phyloP scores from a whole-genome alignment of 2,329 filamentous ascomycete species.

The Fusarium scirpi region DNA sequence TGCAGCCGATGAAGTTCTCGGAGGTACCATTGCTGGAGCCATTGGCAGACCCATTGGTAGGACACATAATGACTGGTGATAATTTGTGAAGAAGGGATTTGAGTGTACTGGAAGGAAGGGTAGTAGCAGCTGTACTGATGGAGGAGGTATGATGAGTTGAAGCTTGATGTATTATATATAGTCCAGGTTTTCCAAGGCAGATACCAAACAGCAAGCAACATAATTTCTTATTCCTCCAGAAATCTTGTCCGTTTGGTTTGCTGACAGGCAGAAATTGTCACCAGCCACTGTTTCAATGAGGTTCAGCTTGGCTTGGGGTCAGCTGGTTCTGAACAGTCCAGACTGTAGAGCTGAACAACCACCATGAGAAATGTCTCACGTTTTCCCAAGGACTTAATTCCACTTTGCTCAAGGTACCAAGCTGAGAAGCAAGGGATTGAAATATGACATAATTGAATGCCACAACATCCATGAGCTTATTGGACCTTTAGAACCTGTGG shows the following conservation, averaged over 20 bases:
- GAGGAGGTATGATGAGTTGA: background rate
- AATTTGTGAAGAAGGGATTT: too few relatives aligned
- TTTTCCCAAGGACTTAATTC: too few relatives aligned
- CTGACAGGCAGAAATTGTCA: background rate
- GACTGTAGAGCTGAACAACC: background rate
- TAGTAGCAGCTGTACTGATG: rapidly evolving
- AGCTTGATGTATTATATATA: background rate
- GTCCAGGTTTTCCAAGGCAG: too few relatives aligned
- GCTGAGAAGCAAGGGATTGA: too few relatives aligned
- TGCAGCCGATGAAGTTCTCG: background rate
- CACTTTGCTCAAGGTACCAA: too few relatives aligned
- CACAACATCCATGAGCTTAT: too few relatives aligned
- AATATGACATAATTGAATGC: too few relatives aligned
- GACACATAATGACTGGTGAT: background rate
- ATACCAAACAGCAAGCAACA: background rate
- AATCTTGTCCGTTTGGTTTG: rapidly evolving
- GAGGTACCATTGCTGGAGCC: background rate
- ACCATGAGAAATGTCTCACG: background rate
- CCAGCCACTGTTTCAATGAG: background rate
- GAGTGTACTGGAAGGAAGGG: background rate
- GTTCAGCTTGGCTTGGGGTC: background rate
- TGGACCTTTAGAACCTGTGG: rapidly evolving
- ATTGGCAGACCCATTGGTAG: background rate
- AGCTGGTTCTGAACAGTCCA: background rate
- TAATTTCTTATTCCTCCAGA: too few relatives aligned